Evolutionary conservation across 2,329 filamentous ascomycete species (phyloP).

Genomic region (Blastomyces parvus): DNA sequence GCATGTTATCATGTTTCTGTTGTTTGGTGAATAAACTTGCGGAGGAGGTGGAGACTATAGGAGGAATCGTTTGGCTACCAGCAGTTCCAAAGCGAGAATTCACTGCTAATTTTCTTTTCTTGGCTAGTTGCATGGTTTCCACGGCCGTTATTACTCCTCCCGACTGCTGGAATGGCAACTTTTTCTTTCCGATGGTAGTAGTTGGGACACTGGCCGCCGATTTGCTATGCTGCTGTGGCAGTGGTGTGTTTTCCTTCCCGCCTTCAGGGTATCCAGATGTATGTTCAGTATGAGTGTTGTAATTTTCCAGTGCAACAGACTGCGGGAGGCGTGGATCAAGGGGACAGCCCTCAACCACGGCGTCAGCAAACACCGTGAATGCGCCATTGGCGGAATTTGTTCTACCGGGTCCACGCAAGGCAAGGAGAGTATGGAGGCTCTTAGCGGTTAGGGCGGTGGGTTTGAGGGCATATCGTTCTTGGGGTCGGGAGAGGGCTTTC

Average conservation of each 20-base stretch:
- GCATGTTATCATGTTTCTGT: not conserved
- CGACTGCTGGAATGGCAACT: constrained; percentile 1
- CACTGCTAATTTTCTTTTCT: constrained; percentile 54
- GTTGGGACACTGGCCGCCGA: not conserved
- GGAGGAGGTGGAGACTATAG: not conserved
- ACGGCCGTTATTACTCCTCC: not conserved
- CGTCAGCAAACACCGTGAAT: constrained; percentile 69
- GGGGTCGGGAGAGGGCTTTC: constrained; percentile 67
- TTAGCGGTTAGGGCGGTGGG: constrained; percentile 60
- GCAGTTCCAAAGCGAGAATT: constrained; percentile 61
- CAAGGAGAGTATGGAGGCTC: constrained; percentile 60
- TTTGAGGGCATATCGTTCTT: constrained; percentile 60
- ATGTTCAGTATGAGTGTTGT: constrained; percentile 14
- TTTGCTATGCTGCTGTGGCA: constrained; percentile 8
- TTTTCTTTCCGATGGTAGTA: constrained; percentile 14
- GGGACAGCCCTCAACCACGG: constrained; percentile 43
- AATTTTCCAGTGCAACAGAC: constrained; percentile 26
- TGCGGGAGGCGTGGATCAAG: constrained; percentile 38
- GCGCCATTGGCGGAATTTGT: constrained; percentile 65
- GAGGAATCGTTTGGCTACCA: constrained; percentile 22
- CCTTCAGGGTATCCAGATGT: not conserved
- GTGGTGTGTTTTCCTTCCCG: constrained; percentile 16
- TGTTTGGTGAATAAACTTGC: constrained; percentile 14
- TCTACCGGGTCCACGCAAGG: constrained; percentile 58
- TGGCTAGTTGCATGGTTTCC: constrained; percentile 31